A percentile compares a stretch with the other conserved stretches of the same genome.
These are phyloP conservation scores for Hypericum androsaemum DNA, from an alignment of 345 rosid genomes.

Conservation along the genomic window DNA sequence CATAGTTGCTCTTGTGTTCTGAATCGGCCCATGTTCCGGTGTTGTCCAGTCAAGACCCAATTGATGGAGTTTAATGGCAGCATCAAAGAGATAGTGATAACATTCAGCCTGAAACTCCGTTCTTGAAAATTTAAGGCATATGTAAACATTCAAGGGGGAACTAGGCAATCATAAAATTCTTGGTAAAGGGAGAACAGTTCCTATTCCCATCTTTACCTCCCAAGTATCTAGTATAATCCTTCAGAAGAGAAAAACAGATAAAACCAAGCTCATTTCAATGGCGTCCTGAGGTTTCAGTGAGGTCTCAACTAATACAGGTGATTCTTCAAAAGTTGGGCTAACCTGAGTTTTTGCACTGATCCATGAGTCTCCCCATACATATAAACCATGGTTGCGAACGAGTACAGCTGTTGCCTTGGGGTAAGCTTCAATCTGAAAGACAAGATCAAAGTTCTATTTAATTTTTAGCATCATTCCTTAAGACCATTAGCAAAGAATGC, in stretches of 20 bases:
- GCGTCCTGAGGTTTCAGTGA: no score
- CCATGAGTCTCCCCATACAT: slow-evolving; percentile 97
- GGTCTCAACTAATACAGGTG: background rate
- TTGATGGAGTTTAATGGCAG: slow-evolving; percentile 86
- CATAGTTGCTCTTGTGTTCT: slow-evolving; percentile 27
- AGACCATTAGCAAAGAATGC: background rate
- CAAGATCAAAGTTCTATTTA: slow-evolving; percentile 1
- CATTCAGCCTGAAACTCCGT: slow-evolving; percentile 63
- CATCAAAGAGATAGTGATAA: slow-evolving; percentile 86
- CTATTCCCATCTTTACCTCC: no score
- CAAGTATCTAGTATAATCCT: slow-evolving; percentile 1
- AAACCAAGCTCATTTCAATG: background rate
- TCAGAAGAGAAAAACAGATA: background rate
- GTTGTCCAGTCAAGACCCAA: slow-evolving; percentile 65
- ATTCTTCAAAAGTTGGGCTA: slow-evolving; percentile 6
- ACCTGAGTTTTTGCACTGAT: slow-evolving; percentile 98
- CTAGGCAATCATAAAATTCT: no score
- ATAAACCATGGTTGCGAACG: slow-evolving; percentile 91
- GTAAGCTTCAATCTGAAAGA: slow-evolving; percentile 64
- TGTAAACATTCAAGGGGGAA: no score
- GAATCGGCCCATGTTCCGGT: slow-evolving; percentile 64
- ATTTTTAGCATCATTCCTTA: background rate
- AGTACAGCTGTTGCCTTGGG: slow-evolving; percentile 94
- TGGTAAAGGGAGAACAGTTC: no score
- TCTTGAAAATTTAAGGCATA: no score